A percentile compares a stretch with the other conserved stretches of the same genome.
These are phyloP conservation scores for Coniochaeta ligniaria DNA, from an alignment of 2,329 filamentous ascomycete species.

Conservation along the genomic window DNA sequence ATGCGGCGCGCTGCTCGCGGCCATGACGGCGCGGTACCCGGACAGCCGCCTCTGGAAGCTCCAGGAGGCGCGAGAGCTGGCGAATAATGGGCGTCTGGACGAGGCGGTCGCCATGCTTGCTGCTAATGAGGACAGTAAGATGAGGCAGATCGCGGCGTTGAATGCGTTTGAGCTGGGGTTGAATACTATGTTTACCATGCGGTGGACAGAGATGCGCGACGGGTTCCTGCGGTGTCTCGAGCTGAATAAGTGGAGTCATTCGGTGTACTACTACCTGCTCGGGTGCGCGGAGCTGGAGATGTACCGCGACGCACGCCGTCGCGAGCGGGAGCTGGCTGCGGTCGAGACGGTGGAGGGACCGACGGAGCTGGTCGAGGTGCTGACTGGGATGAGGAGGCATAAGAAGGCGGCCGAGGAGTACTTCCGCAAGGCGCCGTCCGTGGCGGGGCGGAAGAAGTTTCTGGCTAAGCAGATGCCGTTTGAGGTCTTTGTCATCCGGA, in stretches of 20 bases:
- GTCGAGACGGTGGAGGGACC: slow-evolving; percentile 15
- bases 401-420: slow-evolving; percentile 62
- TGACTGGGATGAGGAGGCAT: slow-evolving; percentile 41
- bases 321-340: slow-evolving; percentile 17
- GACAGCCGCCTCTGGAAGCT: slow-evolving; percentile 79
- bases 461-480: slow-evolving; percentile 87
- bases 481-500: slow-evolving; percentile 76
- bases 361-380: slow-evolving; percentile 5
- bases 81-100: slow-evolving; percentile 58
- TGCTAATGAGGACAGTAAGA: slow-evolving; percentile 49
- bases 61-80: slow-evolving; percentile 75
- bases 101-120: slow-evolving; percentile 61
- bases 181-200: slow-evolving; percentile 69
- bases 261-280: slow-evolving; percentile 83
- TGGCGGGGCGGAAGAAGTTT: slow-evolving; percentile 80
- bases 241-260: slow-evolving; percentile 86
- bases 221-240: slow-evolving; percentile 69
- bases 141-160: slow-evolving; percentile 84
- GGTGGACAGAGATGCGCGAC: slow-evolving; percentile 66
- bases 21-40: slow-evolving; percentile 74
- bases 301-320: slow-evolving; percentile 58
- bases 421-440: slow-evolving; percentile 62
- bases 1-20: slow-evolving; percentile 58
- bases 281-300: slow-evolving; percentile 72
- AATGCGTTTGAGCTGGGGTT: slow-evolving; percentile 80